A percentile compares a stretch with the other conserved stretches of the same genome.
Evolutionary conservation across 495 filamentous ascomycete species (phyloP).

Genomic region (Penicillium daleae): DNA sequence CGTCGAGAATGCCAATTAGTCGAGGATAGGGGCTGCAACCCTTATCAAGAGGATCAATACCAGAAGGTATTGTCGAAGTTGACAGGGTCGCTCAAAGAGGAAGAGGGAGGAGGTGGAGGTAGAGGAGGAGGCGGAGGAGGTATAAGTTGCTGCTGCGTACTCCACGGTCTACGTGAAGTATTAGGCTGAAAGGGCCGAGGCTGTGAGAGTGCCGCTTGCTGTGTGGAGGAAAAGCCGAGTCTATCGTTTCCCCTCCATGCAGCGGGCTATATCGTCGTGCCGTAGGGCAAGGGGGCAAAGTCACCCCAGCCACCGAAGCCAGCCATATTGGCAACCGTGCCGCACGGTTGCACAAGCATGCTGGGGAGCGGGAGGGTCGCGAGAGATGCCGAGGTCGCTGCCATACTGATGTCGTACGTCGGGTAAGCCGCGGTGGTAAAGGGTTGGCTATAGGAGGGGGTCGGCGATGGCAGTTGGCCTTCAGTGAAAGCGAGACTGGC

Average conservation of each 20-base stretch:
- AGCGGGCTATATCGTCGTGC: slow-evolving; percentile 55
- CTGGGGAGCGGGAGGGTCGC: slow-evolving; percentile 85
- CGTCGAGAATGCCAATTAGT: slow-evolving; percentile 55
- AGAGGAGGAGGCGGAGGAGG: neutral
- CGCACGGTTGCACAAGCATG: slow-evolving; percentile 84
- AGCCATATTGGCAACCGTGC: slow-evolving; percentile 60
- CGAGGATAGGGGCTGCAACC: slow-evolving; percentile 17
- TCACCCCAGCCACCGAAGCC: slow-evolving; percentile 70
- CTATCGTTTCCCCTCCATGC: slow-evolving; percentile 18
- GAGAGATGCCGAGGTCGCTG: slow-evolving; percentile 63
- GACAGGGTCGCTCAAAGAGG: slow-evolving; percentile 3
- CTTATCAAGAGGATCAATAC: slow-evolving; percentile 39
- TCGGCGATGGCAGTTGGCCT: slow-evolving; percentile 69
- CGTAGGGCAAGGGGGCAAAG: slow-evolving; percentile 59
- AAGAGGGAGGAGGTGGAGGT: neutral
- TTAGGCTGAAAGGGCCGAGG: slow-evolving; percentile 21
- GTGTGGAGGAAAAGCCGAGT: slow-evolving; percentile 18
- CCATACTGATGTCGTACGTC: slow-evolving; percentile 64
- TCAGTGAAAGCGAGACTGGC: slow-evolving; percentile 74
- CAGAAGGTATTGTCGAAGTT: slow-evolving; percentile 9
- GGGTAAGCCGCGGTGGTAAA: slow-evolving; percentile 73
- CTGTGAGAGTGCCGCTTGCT: slow-evolving; percentile 15
- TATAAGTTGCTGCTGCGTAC: neutral
- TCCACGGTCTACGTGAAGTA: slow-evolving; percentile 26
- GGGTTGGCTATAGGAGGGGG: slow-evolving; percentile 79